A percentile compares a stretch with the other conserved stretches of the same genome.
Evolutionary conservation across 73 alveolate genomes (phyloP).

Genomic region (Stentor roeselii): DNA sequence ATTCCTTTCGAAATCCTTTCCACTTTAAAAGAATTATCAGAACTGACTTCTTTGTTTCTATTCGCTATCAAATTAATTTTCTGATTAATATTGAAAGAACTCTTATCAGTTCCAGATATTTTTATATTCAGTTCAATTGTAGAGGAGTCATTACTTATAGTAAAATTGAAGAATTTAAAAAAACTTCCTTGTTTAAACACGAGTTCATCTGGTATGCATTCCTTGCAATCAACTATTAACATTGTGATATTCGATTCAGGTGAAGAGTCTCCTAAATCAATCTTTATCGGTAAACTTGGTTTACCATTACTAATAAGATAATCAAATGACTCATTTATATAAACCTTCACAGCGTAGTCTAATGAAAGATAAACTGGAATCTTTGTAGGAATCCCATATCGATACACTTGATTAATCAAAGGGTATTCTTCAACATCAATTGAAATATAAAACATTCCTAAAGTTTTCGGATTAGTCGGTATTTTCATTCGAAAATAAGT

Average conservation of each 20-base stretch:
- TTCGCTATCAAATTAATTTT: too few species aligned
- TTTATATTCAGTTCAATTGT: too few species aligned
- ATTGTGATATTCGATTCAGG: background rate
- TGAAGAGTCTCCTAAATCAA: background rate
- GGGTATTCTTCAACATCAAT: background rate
- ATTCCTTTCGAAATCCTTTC: too few species aligned
- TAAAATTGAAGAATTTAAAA: too few species aligned
- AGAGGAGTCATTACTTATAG: too few species aligned
- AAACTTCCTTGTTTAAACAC: background rate
- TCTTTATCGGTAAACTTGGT: background rate
- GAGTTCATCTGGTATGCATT: background rate
- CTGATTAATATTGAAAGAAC: background rate
- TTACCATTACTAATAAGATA: background rate
- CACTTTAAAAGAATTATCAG: too few species aligned
- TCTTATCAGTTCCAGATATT: background rate
- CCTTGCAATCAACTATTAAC: background rate
- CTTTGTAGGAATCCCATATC: background rate
- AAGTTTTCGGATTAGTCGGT: background rate
- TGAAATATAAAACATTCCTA: background rate
- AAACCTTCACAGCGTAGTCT: background rate
- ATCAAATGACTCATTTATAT: background rate
- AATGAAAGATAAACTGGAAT: background rate
- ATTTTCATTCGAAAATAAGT: background rate
- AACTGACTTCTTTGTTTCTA: too few species aligned
- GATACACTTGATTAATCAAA: too few species aligned